Conservation (phyloP, 768 basidiomycete species). For the Coprinellus micaceus region DNA sequence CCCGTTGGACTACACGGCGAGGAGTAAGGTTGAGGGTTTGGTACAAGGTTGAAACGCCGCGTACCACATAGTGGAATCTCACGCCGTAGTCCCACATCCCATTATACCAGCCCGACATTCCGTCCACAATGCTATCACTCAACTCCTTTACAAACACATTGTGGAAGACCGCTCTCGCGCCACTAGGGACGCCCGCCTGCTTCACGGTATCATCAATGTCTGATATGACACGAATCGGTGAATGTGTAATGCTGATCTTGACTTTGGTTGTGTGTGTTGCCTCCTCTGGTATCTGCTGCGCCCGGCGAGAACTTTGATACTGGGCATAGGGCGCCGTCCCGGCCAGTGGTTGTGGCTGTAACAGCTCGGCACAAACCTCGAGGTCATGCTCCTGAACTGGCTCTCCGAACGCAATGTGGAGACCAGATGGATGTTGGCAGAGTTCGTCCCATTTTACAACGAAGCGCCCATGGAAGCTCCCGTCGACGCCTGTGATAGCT, state of each 20-base stretch:
- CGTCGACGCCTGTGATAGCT: constrained; percentile 61
- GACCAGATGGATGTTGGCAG: constrained; percentile 53
- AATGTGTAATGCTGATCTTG: constrained; percentile 48
- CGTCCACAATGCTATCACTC: constrained; percentile 73
- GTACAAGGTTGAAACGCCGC: constrained; percentile 25
- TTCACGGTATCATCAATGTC: constrained; percentile 96
- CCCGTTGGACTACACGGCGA: constrained; percentile 65
- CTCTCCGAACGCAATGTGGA: constrained; percentile 52
- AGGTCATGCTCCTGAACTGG: constrained; percentile 49
- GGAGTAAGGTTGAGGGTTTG: not conserved
- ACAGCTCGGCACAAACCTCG: constrained; percentile 50
- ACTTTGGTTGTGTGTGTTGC: constrained; percentile 14
- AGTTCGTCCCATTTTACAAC: constrained; percentile 67
- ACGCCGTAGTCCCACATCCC: constrained; percentile 68
- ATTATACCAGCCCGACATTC: constrained; percentile 78
- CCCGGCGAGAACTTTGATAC: constrained; percentile 7
- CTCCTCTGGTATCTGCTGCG: constrained; percentile 7
- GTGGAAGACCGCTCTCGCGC: constrained; percentile 78
- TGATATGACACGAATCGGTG: constrained; percentile 75
- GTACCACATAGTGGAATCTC: constrained; percentile 84
- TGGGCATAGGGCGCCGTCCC: constrained; percentile 7
- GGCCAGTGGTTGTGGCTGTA: constrained; percentile 29
- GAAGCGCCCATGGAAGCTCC: constrained; percentile 67
- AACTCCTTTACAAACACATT: constrained; percentile 91
- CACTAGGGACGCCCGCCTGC: constrained; percentile 68